phyloP scores from a whole-genome alignment of 164 flowering plant genomes.

The Nymphaea thermarum region DNA sequence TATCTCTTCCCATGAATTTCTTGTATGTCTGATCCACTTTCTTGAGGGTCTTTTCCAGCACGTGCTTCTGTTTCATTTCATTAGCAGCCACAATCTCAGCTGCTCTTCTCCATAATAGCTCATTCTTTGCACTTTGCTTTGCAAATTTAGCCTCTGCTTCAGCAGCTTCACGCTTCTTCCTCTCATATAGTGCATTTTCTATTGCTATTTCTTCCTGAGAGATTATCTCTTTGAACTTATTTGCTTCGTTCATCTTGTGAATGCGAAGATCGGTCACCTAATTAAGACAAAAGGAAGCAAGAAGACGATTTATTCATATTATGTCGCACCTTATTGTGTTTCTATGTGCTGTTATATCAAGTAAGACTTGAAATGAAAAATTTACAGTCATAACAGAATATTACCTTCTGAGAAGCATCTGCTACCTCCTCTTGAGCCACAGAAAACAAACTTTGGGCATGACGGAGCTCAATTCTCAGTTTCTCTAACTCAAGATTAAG shows the following conservation, averaged over 20 bases:
- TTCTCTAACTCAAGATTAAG: constrained; percentile 64
- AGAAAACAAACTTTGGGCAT: constrained; percentile 59
- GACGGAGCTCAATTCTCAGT: constrained; percentile 70
- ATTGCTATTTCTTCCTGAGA: constrained; percentile 39
- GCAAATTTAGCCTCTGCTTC: constrained; percentile 38
- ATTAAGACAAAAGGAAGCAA: constrained; percentile 1
- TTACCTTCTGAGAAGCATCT: constrained; percentile 64
- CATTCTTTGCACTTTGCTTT: constrained; percentile 44
- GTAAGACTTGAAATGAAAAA: background rate
- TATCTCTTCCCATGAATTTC: constrained; percentile 72
- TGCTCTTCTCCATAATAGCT: constrained; percentile 40
- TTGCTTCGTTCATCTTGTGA: constrained; percentile 36
- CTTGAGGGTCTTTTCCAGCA: constrained; percentile 35
- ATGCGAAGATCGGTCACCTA: constrained; percentile 48
- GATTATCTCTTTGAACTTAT: constrained; percentile 39
- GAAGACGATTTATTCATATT: background rate
- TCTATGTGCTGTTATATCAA: too few relatives aligned
- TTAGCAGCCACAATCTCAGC: constrained; percentile 44
- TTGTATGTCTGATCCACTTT: constrained; percentile 33
- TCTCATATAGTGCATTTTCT: constrained; percentile 45
- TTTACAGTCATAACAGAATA: background rate
- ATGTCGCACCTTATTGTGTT: too few relatives aligned
- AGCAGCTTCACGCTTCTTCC: constrained; percentile 43
- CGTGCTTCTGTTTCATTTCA: constrained; percentile 51
- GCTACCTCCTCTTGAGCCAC: constrained; percentile 58